Percentiles rank a stretch among this genome's conserved stretches.
phyloP scores from a whole-genome alignment of 164 flowering plant genomes.

The Berberis vulgaris region DNA sequence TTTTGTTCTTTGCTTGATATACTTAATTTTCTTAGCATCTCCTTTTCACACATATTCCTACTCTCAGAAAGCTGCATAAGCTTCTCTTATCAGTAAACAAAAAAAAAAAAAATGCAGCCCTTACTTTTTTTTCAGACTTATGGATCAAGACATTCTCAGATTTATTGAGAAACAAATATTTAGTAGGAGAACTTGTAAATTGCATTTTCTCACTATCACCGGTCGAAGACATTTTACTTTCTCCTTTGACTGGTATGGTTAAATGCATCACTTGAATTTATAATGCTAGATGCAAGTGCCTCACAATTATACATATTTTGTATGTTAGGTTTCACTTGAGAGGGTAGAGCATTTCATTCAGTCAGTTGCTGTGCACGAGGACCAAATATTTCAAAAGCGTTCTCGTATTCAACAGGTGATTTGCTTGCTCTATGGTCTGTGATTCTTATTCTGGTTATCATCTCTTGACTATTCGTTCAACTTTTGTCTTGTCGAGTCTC shows the following conservation, averaged over 20 bases:
- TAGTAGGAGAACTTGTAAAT: too few relatives aligned
- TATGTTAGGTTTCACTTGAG: slow-evolving; percentile 62
- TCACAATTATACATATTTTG: not conserved
- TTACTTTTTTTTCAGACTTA: too few relatives aligned
- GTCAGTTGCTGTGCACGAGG: slow-evolving; percentile 74
- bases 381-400: slow-evolving; percentile 87
- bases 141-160: too few relatives aligned
- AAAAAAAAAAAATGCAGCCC: too few relatives aligned
- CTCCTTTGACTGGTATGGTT: not conserved
- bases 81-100: too few relatives aligned
- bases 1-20: too few relatives aligned
- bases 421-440: not conserved
- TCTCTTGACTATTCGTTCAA: not conserved
- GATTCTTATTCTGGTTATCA: not conserved
- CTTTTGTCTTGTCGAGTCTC: not conserved
- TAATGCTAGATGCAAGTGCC: too few relatives aligned
- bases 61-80: too few relatives aligned
- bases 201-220: not conserved
- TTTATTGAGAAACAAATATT: too few relatives aligned
- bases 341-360: slow-evolving; percentile 85
- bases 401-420: slow-evolving; percentile 87
- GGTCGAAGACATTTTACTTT: not conserved
- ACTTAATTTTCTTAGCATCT: too few relatives aligned
- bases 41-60: too few relatives aligned
- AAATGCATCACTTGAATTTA: not conserved